Evolutionary conservation across 192 early-diverging fungal species (phyloP), one percentile per base, ranked within the genome.

Genomic region (Coemansia sp.): DNA sequence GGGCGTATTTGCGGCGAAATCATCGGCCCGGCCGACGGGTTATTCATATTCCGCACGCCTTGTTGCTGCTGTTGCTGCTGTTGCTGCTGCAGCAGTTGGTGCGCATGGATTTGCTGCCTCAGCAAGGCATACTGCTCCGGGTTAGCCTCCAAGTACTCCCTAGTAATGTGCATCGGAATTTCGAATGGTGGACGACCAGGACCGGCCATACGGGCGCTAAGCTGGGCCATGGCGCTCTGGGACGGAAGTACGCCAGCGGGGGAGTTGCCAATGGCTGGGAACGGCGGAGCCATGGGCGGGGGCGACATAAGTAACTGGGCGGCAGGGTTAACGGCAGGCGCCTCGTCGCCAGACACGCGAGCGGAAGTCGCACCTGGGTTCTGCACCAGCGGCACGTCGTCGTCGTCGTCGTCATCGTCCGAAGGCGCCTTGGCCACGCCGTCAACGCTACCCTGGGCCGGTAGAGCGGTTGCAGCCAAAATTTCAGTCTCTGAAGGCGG

Each of bases 121-220:
- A 82, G 69, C 27, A 77, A 65, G 1, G 61, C 62, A n/a, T 22
- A 52, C 43, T 82, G 76, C 24, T 73, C 66, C 8, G 79, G 79
- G 24, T 82, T 73, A 12, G 79, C 79, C 42, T 77, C 71, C 44
- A 82, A 55, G 61, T 74, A 82, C 46, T 82, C 79, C 61, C 71
- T 74, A 2, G 79, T 82, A 46, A 82, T 76, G n/a, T 74, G 68
- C 27, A 49, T 63, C 12, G 79, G 79, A 1, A 71, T 42, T 22
- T 74, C 75, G 24, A 72, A 49, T 8, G 66, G 63, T 13, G 67
- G 55, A 9, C 52, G 43, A 4, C 70, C 71, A 40, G 42, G 60
- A 5, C 27, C 59, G 20, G 59, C 55, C 55, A 78, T 46, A 1
- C 70, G 71, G 9, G 71, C 55, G 33, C 73, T 74, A 22, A 67